A percentile compares a stretch with the other conserved stretches of the same genome.
Evolutionary conservation across 768 basidiomycete genomes (phyloP).

Genomic region (Suillus americanus): DNA sequence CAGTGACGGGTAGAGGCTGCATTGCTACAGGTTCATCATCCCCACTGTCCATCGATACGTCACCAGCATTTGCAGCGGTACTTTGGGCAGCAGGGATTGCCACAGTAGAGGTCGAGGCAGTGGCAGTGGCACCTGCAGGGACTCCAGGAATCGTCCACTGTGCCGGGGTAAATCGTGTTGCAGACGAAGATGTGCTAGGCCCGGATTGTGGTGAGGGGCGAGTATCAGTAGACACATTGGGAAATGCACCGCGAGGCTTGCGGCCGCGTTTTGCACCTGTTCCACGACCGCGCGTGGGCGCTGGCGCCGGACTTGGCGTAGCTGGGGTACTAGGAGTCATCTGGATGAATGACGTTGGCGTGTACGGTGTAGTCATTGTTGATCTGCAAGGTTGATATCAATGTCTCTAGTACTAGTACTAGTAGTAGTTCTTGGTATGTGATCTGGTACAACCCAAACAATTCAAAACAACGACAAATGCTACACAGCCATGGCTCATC

Average conservation of each 20-base stretch:
- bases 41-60: conserved; percentile 9
- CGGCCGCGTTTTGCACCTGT: conserved; percentile 45
- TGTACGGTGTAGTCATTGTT: conserved; percentile 26
- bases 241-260: conserved; percentile 45
- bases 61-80: conserved; percentile 6
- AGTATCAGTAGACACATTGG: conserved; percentile 20
- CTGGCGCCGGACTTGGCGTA: conserved; percentile 21
- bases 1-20: background rate
- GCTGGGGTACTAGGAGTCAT: conserved; percentile 14
- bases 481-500: too few species aligned
- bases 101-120: conserved; percentile 3
- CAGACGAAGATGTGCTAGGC: conserved; percentile 9
- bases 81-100: conserved; percentile 13
- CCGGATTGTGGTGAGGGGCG: conserved; percentile 13
- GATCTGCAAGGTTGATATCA: background rate
- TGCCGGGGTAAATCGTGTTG: conserved; percentile 36
- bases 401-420: background rate
- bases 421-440: background rate
- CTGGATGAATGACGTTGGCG: conserved; percentile 25
- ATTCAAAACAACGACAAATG: background rate
- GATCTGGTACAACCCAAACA: background rate
- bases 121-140: conserved; percentile 10
- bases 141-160: conserved; percentile 36
- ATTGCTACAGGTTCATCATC: conserved; percentile 17
- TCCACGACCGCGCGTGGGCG: conserved; percentile 19